Evolutionary conservation across 2,329 filamentous ascomycete genomes (phyloP), one percentile per base, ranked within the genome.

Genomic region (Sporothrix globosa): DNA sequence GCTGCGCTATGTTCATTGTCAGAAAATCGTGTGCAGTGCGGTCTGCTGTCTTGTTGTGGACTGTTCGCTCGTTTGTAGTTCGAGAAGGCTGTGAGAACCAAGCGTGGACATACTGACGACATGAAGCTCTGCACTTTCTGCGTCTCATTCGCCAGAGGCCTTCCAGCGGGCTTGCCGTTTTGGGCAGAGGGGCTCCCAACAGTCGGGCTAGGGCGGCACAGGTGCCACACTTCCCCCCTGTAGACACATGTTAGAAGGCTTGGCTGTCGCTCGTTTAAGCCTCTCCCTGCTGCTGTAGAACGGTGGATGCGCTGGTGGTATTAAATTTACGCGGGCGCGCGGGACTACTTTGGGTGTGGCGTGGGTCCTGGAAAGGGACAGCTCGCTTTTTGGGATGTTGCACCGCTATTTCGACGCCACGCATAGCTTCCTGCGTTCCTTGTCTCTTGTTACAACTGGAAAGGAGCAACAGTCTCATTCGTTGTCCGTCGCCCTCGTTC

Each of bases 341-440:
- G 27, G 27, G 27, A 30, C 27, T 66, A 52, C 4, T 44, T 44
- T 9, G 41, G 17, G 17, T 9, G 27, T 7, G 13, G 34, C 50
- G 65, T 67, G 65, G 65, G 30, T 54, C 65, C 27, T 30, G 13
- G 52, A 56, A 68, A 68, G 67, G 67, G 53, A 68, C 67, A 68
- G 53, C 67, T 68, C 41, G 53, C 53, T 53, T 24, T 2, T 41
- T 68, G 56, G 24, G 52, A 34, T n/a, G 30, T 17, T 68, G 61
- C 61, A 66, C 39, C 61, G 61, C 44, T 52, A 39, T 24, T 44
- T 52, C 34, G 24, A 34, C 58, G 58, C 58, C 58, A 63, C 58
- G 39, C 21, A 27, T 39, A 61, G 56, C 56, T 44, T 24, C 56
- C n/a, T 41, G 34, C 27, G 14, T 56, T 24, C 58, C 58, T 24